Evolutionary conservation across 1,139 yeast species (phyloP), one percentile per base, ranked within the genome.

Genomic region (Debaryomycetaceae sp.): DNA sequence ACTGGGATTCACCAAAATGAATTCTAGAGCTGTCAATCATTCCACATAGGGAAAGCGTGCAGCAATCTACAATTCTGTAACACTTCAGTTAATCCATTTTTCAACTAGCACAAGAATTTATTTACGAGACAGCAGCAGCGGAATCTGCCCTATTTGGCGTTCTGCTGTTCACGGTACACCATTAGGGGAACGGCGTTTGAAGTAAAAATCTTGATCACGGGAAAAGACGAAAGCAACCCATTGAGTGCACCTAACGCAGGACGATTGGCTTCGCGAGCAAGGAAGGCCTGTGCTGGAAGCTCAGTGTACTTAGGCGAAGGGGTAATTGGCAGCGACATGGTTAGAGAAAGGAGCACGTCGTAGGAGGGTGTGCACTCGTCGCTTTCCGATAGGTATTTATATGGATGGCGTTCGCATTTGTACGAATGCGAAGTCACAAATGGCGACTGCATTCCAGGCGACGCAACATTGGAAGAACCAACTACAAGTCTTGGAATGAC

Each of bases 201-300:
- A 7, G 77, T 68, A 49, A 77, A 72, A 26, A 73, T 58, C 49
- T 76, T 74, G 34, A 71, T 68, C 16, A 71, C 64, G 7, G 83
- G 82, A 46, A 73, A 66, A n/a, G 81, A 72, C 10, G 79, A 72
- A 23, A 75, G 51, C 44, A 77, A 58, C 5, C 82, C 80, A 34
- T 74, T 74, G 32, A 76, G 46, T 4, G 83, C 82, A 14, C 77
- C 73, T 28, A 77, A 53, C 3, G 80, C 80, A 1, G 83, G 82
- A 40, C 62, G 62, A 30, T 71, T 64, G 31, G 76, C 63, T 39
- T 75, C 40, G 36, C 48, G 55, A 17, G 72, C 71, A 30, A 66
- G 58, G 50, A 57, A 62, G 17, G 58, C 56, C 49, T 65, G 72
- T 31, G 65, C 68, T 36, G 67, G 70, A 44, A 63, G 56, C 46